Evolutionary conservation across 805 yeast genomes (phyloP), one percentile per base, ranked within the genome.

Genomic region (Phaffomyces thermotolerans): DNA sequence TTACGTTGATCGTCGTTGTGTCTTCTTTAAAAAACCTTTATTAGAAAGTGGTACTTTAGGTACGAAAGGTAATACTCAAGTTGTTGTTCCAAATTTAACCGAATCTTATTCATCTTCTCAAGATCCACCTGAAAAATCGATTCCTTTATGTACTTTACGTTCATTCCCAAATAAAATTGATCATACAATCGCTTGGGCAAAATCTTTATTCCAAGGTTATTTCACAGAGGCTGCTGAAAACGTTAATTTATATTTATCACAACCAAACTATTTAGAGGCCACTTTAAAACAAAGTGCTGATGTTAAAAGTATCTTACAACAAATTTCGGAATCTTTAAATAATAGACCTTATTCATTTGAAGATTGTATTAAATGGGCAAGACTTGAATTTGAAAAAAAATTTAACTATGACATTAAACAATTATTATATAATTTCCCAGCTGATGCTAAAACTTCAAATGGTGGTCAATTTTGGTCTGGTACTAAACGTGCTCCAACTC

Each of bases 161-260:
- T 86, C 96, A 4, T 93, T 93, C 82, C 99, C 99, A 45, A 86
- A 89, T 66, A 91, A 91, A 67, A 93, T 93, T 57, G 99, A 93
- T 63, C 99, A 93, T 62, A 93, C 99, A 1, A 93, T 93, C 67
- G 98, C 99, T 6, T 93, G 99, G 99, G 95, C 98, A 14, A 95
- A 95, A 68, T 81, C 89, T 17, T 72, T 88, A 60, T 93, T 93
- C 75, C 93, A 85, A 71, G 96, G 93, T 18, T 88, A 79, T 59
- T 93, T 93, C 64, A 72, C 79, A 32, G 96, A 91, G 48, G 75
- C 88, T n/a, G 90, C 96, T 17, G 96, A 87, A 64, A 88, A 88
- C 57, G 98, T 90, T 43, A 93, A 93, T 64, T 66, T 87, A 60
- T 93, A 89, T 66, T 69, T 93, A 60, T 72, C 90, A 30, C 96